Base-by-base conservation (phyloP, 371 early-diverging fungal species). In the Mucor circinelloides region DNA sequence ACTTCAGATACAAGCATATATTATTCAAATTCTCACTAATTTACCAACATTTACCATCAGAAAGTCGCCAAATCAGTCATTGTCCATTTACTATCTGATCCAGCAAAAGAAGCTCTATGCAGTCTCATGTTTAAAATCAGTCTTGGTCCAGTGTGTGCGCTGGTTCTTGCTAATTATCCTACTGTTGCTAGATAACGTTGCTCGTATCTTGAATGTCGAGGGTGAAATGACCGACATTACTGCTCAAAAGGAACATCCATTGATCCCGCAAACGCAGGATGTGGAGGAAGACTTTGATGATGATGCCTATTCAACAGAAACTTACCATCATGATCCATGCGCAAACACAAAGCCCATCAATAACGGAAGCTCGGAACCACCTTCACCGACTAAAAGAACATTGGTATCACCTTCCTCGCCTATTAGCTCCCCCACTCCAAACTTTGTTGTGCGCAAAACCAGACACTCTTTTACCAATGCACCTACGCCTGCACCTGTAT, bases 1-100 rank as follows among this genome's bases (percentile, higher is more conserved):
- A 36, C 66, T 80, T n/a, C 77, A 80, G 34, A 27, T 72, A 2
- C 73, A 80, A 66, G 77, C 75, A 15, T 66, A 63, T 21, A 46
- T 77, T 59, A 71, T 80, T 61, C 71, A 80, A 40, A 57, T 62
- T 6, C 64, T 79, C 13, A 64, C 68, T 30, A 50, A 64, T 21
- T 38, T 76, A 12, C 73, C 78, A 7, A 58, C 58, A 32, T 31
- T 32, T 32, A 32, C 57, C 30, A 32, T 56, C 17, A 30, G 31
- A 32, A 56, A 56, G 31, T 56, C 57, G 15, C 32, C 56, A 28
- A 56, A 28, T 31, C 32, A 17, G 15, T 56, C 56, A 31, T 30
- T 19, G n/a, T 56, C 56, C 3, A 56, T 56, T 56, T 56, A 56
- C 19, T 56, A 56, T 30, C 19, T 28, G 23, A 17, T 44, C 55